Base-by-base conservation (phyloP, 169 alveolate genomes). In the Cryptosporidium parvum region DNA sequence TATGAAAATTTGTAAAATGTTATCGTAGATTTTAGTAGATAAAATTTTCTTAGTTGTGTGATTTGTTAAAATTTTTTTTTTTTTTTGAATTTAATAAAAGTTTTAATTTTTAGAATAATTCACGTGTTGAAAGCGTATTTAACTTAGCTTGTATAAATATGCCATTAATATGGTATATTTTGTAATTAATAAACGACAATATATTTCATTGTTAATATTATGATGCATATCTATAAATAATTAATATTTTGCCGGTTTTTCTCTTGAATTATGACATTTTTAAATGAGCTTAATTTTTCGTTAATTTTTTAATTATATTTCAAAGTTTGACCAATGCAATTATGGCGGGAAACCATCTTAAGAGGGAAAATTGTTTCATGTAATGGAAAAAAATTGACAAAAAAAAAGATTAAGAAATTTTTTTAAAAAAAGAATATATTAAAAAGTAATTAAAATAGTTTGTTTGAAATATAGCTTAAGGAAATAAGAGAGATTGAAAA, bases 281-380 rank as follows among this genome's bases (percentile, higher is more conserved):
- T 0, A 48, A 48, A 48, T 48, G 7, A 14, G 23, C 12, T 48
- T 14, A 48, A 14, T 48, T 48, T 14, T 48, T 48, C 21, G 14
- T 45, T 45, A 26, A 26, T 45, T 45, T 10, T 45, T 45, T 12
- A 14, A 14, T 1, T 48, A 3, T 0, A 53, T 0, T 18, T 56
- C 67, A 56, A 21, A 5, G 26, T 1, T 56, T 56, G 39, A 56
- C 67, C 21, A 4, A 56, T 1, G 35, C 5, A 26, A n/a, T 0
- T 16, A 8, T 56, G 67, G 67, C 67, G 67, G 67, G 67, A 56
- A 56, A 23, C 1, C 35, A 0, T 23, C 31, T 56, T 56, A 21
- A 56, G 35, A 56, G 67, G 67, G 67, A 56, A 56, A 56, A 23
- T 56, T 56, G 67, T 21, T 21, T 56, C 67, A 56, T 56, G 67